These are phyloP conservation scores for Musa schizocarpa DNA, from an alignment of 176 grass and related monocot genomes.

Conservation along the genomic window DNA sequence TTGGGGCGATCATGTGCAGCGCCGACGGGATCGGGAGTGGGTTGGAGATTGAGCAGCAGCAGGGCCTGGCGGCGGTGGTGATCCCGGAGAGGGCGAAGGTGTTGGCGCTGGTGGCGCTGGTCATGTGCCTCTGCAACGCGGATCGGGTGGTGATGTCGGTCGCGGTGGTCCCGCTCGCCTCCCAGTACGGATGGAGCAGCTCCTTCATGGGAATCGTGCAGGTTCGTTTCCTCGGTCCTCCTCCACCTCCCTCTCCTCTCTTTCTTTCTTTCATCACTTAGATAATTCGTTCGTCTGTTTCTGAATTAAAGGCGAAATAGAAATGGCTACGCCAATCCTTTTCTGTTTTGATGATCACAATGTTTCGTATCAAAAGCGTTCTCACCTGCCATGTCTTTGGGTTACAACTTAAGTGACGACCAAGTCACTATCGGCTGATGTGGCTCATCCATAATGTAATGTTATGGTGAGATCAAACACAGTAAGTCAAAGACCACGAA, in stretches of 20 bases:
- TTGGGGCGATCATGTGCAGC: constrained; percentile 46
- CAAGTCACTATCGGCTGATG: too few species aligned
- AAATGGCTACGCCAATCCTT: too few species aligned
- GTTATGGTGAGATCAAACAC: too few species aligned
- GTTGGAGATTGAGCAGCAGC: constrained; percentile 7
- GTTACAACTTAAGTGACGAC: too few species aligned
- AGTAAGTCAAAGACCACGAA: too few species aligned
- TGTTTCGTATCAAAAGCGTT: too few species aligned
- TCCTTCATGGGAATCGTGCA: constrained; percentile 85
- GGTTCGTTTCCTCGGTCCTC: constrained; percentile 12
- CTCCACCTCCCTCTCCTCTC: neutral
- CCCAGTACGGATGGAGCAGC: constrained; percentile 77
- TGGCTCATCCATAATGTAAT: too few species aligned
- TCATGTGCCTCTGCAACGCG: constrained; percentile 93
- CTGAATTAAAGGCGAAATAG: too few species aligned
- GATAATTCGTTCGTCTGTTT: too few species aligned
- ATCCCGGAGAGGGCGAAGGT: constrained; percentile 71
- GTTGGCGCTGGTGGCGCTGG: constrained; percentile 51
- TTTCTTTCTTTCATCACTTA: neutral
- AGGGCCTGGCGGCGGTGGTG: neutral
- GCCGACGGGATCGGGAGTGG: constrained; percentile 41
- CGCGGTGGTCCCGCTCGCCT: constrained; percentile 78
- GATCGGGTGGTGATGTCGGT: constrained; percentile 98
- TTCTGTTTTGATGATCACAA: too few species aligned
- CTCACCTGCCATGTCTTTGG: too few species aligned